Conservation (phyloP, 805 yeast species). For the Yamadazyma kitorensis region DNA sequence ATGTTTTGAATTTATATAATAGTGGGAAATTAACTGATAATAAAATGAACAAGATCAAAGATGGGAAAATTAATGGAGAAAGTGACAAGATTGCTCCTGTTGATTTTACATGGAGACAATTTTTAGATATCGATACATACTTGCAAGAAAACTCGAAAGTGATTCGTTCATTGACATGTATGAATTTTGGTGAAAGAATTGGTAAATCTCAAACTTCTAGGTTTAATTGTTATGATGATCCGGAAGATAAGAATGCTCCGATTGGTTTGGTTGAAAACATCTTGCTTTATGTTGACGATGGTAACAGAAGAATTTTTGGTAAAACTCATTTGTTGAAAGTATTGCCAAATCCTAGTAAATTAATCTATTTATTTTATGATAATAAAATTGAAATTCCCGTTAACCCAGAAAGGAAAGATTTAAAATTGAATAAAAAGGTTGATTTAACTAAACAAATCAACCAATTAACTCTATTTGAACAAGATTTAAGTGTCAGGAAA, state of each 20-base stretch:
- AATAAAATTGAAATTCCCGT: conserved; percentile 10
- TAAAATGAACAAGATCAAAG: no score
- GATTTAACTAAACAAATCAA: conserved; percentile 2
- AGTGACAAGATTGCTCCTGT: conserved; percentile 1
- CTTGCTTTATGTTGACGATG: conserved; percentile 7
- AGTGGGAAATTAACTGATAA: conserved; percentile 1
- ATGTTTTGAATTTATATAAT: conserved; percentile 5
- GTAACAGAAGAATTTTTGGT: conserved; percentile 10
- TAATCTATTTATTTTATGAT: conserved; percentile 13
- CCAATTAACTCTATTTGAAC: conserved; percentile 6
- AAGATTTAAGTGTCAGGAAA: conserved; percentile 3
- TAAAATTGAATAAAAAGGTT: background rate
- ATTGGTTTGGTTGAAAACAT: conserved; percentile 12
- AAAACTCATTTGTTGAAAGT: conserved; percentile 8
- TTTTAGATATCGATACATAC: conserved; percentile 9
- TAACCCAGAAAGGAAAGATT: conserved; percentile 3
- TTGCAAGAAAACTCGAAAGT: conserved; percentile 6
- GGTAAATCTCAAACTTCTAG: conserved; percentile 9
- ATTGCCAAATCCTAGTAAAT: conserved; percentile 12
- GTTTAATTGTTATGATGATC: conserved; percentile 14
- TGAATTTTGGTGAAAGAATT: conserved; percentile 11
- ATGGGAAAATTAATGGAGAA: no score
- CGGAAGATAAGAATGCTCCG: conserved; percentile 8
- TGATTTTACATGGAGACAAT: conserved; percentile 13
- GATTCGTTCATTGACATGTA: conserved; percentile 10